Conservation (phyloP, 2,329 filamentous ascomycete genomes). For the Eutypella sp. region DNA sequence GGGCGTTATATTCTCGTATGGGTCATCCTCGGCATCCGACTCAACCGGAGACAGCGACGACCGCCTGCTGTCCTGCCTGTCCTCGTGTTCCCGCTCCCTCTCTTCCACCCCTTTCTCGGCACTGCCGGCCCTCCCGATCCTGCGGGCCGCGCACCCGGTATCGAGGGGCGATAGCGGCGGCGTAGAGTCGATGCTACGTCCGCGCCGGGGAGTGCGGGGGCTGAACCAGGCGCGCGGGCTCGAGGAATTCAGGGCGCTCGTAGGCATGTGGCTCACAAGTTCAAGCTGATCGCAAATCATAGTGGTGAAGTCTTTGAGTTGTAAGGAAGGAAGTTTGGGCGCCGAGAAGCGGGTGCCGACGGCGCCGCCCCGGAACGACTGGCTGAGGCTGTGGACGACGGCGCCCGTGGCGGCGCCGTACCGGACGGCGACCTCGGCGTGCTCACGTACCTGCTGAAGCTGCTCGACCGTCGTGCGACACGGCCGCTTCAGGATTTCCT, state of each 20-base stretch:
- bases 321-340: slow-evolving; percentile 10
- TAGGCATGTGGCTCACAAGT: not conserved
- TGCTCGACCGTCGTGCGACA: slow-evolving; percentile 11
- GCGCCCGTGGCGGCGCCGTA: slow-evolving; percentile 10
- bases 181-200: not conserved
- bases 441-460: slow-evolving; percentile 7
- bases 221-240: slow-evolving; percentile 15
- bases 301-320: slow-evolving; percentile 5
- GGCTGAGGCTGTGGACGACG: slow-evolving; percentile 17
- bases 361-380: slow-evolving; percentile 1
- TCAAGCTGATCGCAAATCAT: not conserved
- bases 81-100: not conserved
- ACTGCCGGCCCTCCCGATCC: not conserved
- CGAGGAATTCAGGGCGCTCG: not conserved
- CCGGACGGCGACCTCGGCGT: slow-evolving; percentile 10
- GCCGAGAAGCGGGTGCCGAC: slow-evolving; percentile 11
- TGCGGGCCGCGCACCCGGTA: not conserved
- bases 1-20: not conserved
- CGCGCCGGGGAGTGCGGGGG: not conserved
- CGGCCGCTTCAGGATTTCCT: slow-evolving; percentile 14
- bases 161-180: slow-evolving; percentile 5
- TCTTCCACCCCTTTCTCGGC: not conserved
- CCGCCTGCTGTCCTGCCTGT: not conserved
- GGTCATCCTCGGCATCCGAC: not conserved
- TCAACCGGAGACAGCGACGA: too few relatives aligned